Percentiles rank a stretch among this genome's conserved stretches.
Conservation (phyloP, 2,329 filamentous ascomycete genomes). For the Phaeosphaeriaceae sp. region DNA sequence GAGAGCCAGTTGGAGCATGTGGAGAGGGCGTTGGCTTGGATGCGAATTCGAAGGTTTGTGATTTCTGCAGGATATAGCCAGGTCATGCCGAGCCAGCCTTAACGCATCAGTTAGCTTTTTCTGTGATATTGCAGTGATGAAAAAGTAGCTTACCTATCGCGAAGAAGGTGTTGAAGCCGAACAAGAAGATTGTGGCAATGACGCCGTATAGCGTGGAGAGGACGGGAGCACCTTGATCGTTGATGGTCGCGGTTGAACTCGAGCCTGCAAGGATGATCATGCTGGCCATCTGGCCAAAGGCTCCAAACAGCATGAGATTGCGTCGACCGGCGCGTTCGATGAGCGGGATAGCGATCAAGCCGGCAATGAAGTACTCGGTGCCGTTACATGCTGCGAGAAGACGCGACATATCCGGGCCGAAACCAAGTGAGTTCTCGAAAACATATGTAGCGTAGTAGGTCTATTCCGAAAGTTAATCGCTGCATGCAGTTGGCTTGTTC, state of each 20-base stretch:
- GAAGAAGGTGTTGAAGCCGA: conserved; percentile 70
- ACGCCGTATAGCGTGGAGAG: conserved; percentile 56
- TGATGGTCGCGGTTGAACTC: conserved; percentile 8
- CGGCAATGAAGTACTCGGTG: conserved; percentile 49
- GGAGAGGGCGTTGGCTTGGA: conserved; percentile 68
- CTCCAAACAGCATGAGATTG: conserved; percentile 41
- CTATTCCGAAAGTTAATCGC: not conserved
- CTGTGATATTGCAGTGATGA: not conserved
- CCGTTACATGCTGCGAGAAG: conserved; percentile 52
- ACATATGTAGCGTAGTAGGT: conserved; percentile 47
- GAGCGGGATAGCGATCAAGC: conserved; percentile 47
- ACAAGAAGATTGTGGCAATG: conserved; percentile 70
- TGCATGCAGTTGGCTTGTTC: not conserved
- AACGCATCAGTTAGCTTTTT: not conserved
- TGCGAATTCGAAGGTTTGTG: conserved; percentile 73
- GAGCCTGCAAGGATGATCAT: conserved; percentile 55
- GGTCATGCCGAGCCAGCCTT: conserved; percentile 60
- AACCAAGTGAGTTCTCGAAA: conserved; percentile 55
- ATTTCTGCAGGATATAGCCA: conserved; percentile 73
- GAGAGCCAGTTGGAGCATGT: conserved; percentile 14
- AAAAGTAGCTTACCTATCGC: conserved; percentile 60
- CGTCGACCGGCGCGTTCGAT: conserved; percentile 46
- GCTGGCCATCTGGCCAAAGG: conserved; percentile 41
- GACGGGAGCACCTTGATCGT: conserved; percentile 12
- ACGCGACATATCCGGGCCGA: conserved; percentile 47